Evolutionary conservation across 805 yeast species (phyloP), one percentile per base, ranked within the genome.

Genomic region (Torulaspora indica): DNA sequence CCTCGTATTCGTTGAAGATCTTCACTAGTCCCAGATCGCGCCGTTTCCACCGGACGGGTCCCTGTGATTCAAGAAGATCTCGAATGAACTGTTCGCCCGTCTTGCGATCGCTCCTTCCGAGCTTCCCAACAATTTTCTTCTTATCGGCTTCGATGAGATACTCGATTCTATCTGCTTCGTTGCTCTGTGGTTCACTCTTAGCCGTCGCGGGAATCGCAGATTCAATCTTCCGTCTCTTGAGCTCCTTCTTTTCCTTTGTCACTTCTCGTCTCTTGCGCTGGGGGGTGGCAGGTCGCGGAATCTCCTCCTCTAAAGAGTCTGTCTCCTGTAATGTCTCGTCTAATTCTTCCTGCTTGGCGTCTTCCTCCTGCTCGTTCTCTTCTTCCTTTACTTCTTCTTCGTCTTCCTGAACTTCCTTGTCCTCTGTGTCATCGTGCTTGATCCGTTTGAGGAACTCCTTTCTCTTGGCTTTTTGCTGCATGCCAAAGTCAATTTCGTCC

Each of bases 1-100:
- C 66, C 34, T 64, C 69, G 35, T 50, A 61, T 44, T 64, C 67
- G 45, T 60, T 54, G 46, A 64, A 65, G 31, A 64, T 46, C 28
- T 59, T 63, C 28, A 62, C 40, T 17, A 64, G 47, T 1, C 67
- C 68, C n/a, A 61, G 38, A 39, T 60, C 66, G 22, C 52, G 44
- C 23, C 68, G 55, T 43, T 60, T 56, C 15, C 35, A 17, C 12
- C 48, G 40, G 1, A 55, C 52, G 7, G 49, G 46, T 8, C 43
- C 36, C 25, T 63, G 67, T 1, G 59, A 49, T 5, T 47, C 42
- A 3, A 46, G 49, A 30, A 64, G 41, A 29, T 60, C 59, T 8
- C 42, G 39, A 14, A 56, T 29, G 7, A 60, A 52, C 35, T 56
- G 59, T 4, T 49, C 45, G 37, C 61, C 66, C 9, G 55, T 54